A percentile compares a stretch with the other conserved stretches of the same genome.
Evolutionary conservation across 2,329 filamentous ascomycete genomes (phyloP).

Genomic region (Polychaeton citri): DNA sequence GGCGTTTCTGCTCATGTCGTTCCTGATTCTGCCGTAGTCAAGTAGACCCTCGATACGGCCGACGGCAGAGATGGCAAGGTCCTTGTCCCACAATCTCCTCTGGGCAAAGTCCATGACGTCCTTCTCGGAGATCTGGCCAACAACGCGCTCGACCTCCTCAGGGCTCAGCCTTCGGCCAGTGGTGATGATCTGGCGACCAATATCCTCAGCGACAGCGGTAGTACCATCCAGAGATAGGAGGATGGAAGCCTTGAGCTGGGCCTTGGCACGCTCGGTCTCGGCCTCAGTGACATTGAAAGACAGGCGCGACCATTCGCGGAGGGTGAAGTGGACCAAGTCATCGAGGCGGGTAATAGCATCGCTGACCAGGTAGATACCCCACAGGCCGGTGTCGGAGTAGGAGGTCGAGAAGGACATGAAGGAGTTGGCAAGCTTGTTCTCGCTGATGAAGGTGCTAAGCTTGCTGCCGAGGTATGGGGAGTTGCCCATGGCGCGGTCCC

Average conservation of each 20-base stretch:
- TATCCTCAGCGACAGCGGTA: conserved; percentile 93
- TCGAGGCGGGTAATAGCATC: conserved; percentile 80
- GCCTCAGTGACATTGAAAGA: conserved; percentile 76
- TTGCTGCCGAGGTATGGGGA: conserved; percentile 96
- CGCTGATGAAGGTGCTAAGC: conserved; percentile 86
- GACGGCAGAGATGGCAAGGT: conserved; percentile 85
- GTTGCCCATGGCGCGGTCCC: conserved; percentile 97
- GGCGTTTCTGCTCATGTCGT: conserved; percentile 62
- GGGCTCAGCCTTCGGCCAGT: conserved; percentile 85
- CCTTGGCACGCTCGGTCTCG: conserved; percentile 96
- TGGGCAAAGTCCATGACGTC: conserved; percentile 95
- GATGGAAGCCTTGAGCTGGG: conserved; percentile 96
- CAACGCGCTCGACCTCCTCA: conserved; percentile 85
- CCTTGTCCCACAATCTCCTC: conserved; percentile 93
- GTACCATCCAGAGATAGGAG: conserved; percentile 95
- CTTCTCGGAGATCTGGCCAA: conserved; percentile 82
- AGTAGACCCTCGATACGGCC: conserved; percentile 77
- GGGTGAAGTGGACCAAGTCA: conserved; percentile 94
- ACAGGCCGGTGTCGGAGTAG: conserved; percentile 98
- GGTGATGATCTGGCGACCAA: conserved; percentile 95
- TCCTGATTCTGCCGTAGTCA: conserved; percentile 65
- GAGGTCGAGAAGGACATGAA: conserved; percentile 99
- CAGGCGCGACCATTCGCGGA: conserved; percentile 95
- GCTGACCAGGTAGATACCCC: conserved; percentile 97
- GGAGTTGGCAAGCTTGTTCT: conserved; percentile 94